phyloP scores from a whole-genome alignment of 108 stramenopile genomes.

The Fistulifera pelliculosa region DNA sequence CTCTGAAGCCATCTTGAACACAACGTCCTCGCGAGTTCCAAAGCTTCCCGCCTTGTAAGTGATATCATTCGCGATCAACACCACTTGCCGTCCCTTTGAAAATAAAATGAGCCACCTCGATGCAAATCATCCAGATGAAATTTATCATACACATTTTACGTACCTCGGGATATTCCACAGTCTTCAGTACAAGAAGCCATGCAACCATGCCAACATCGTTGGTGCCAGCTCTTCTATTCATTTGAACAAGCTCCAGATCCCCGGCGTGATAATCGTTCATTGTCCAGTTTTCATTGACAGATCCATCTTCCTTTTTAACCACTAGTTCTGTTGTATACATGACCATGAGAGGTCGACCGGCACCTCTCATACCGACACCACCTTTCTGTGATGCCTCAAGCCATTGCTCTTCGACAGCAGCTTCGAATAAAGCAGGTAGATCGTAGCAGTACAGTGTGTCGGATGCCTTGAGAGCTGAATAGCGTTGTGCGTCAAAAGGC shows the following conservation, averaged over 20 bases:
- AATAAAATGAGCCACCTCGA: neutral
- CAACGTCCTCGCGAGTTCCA: constrained; percentile 95
- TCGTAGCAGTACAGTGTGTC: constrained; percentile 95
- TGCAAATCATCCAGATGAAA: constrained; percentile 2
- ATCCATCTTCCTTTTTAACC: constrained; percentile 57
- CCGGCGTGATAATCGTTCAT: constrained; percentile 79
- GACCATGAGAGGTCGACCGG: constrained; percentile 69
- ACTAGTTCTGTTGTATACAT: constrained; percentile 92
- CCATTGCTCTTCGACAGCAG: constrained; percentile 86
- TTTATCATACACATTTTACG: constrained; percentile 12
- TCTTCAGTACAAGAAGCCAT: constrained; percentile 91
- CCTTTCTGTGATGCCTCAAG: constrained; percentile 31
- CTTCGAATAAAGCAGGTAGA: constrained; percentile 92
- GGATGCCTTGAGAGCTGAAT: constrained; percentile 73
- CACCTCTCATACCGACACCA: constrained; percentile 24
- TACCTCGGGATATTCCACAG: constrained; percentile 92
- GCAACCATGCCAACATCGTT: constrained; percentile 99
- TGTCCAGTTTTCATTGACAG: constrained; percentile 47
- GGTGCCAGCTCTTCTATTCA: constrained; percentile 80
- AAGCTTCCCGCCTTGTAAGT: constrained; percentile 96
- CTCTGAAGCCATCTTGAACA: constrained; percentile 93
- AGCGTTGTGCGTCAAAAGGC: constrained; percentile 86
- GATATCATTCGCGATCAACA: constrained; percentile 99
- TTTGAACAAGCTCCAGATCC: constrained; percentile 73
- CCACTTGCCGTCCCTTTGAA: constrained; percentile 65